Percentiles rank a stretch among this genome's conserved stretches.
phyloP scores from a whole-genome alignment of 2,329 filamentous ascomycete genomes.

The Pseudocercospora fuligena region DNA sequence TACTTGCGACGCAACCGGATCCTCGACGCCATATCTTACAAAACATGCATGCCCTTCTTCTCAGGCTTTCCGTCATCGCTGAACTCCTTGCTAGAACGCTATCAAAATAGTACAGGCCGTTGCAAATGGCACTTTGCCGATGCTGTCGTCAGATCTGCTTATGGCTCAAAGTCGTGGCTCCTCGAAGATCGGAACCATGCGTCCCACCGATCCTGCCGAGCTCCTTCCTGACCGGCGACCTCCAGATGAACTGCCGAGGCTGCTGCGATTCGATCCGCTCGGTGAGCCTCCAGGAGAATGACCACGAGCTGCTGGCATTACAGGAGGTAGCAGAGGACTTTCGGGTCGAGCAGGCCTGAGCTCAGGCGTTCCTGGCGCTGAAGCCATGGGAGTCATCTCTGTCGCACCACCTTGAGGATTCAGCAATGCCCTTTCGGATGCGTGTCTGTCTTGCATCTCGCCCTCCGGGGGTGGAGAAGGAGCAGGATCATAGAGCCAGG shows the following conservation, averaged over 20 bases:
- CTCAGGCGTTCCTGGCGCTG: conserved; percentile 7
- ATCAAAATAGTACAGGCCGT: conserved; percentile 9
- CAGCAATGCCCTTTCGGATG: conserved; percentile 12
- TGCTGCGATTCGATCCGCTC: conserved; percentile 4
- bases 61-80: background rate
- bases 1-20: background rate
- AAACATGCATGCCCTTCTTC: background rate
- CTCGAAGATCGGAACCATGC: conserved; percentile 22
- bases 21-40: background rate
- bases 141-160: background rate
- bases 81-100: conserved; percentile 26
- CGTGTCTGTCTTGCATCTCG: conserved; percentile 6
- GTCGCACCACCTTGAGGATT: conserved; percentile 10
- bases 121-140: conserved; percentile 1
- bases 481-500: conserved; percentile 34
- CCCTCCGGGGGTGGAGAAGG: conserved; percentile 26
- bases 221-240: conserved; percentile 21
- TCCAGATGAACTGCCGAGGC: background rate
- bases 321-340: conserved; percentile 24
- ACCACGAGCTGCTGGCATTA: conserved; percentile 16
- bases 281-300: conserved; percentile 18
- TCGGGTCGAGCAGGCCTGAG: conserved; percentile 12
- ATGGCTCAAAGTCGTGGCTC: conserved; percentile 12
- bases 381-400: conserved; percentile 13
- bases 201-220: conserved; percentile 15